These are phyloP conservation scores for Ceratobasidium sp. DNA, from an alignment of 1,284 basidiomycete species.

Conservation along the genomic window DNA sequence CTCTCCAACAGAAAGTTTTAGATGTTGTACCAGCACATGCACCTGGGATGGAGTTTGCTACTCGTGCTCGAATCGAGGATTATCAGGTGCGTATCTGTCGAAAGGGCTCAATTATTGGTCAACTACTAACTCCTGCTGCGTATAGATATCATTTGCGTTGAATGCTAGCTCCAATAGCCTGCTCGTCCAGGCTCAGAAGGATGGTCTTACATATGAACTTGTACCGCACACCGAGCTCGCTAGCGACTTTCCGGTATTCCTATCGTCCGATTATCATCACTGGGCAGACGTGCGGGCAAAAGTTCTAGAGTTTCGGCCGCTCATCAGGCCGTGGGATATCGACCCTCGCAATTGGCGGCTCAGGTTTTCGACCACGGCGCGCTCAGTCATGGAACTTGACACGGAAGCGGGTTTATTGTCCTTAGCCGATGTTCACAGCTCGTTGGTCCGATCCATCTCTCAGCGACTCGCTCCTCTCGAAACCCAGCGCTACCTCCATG, in stretches of 20 bases:
- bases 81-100: conserved; percentile 47
- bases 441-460: conserved; percentile 53
- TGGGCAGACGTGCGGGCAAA: conserved; percentile 50
- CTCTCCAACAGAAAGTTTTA: conserved; percentile 52
- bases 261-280: conserved; percentile 55
- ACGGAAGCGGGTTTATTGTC: neutral
- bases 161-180: conserved; percentile 46
- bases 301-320: conserved; percentile 57
- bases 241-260: conserved; percentile 55
- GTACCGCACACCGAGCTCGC: conserved; percentile 55
- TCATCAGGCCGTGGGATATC: conserved; percentile 48
- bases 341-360: conserved; percentile 50
- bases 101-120: neutral
- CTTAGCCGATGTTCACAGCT: conserved; percentile 54
- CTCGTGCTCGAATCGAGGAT: conserved; percentile 49
- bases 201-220: conserved; percentile 51
- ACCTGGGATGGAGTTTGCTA: conserved; percentile 55
- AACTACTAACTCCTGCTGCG: neutral
- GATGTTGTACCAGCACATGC: conserved; percentile 55
- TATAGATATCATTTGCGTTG: conserved; percentile 54
- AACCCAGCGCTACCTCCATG: conserved; percentile 50
- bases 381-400: conserved; percentile 24
- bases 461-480: conserved; percentile 54
- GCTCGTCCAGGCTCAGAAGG: conserved; percentile 52
- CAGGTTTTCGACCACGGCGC: conserved; percentile 41